phyloP scores from a whole-genome alignment of 305 asterid species.

The Solanum aculeatissimum region DNA sequence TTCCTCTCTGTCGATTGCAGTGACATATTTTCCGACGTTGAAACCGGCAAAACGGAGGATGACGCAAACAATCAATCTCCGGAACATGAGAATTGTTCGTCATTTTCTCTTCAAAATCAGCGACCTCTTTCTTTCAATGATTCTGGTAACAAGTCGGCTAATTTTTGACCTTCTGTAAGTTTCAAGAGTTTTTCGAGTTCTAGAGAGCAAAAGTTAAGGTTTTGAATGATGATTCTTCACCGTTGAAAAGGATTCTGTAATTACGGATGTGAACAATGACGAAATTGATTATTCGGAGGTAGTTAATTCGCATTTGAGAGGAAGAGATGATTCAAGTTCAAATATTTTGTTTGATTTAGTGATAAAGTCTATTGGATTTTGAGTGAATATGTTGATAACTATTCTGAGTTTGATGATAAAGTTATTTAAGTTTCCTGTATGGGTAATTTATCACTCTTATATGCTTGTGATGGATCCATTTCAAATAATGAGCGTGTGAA shows the following conservation, averaged over 20 bases:
- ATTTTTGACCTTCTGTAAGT: constrained; percentile 20
- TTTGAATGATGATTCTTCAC: neutral
- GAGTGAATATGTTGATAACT: constrained; percentile 34
- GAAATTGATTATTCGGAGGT: constrained; percentile 7
- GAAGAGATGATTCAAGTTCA: constrained; percentile 21
- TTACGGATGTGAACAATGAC: constrained; percentile 15
- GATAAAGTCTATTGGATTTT: constrained; percentile 46
- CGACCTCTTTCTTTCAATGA: constrained; percentile 7
- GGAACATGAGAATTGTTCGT: constrained; percentile 4
- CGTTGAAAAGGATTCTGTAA: constrained; percentile 15
- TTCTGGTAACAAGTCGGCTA: constrained; percentile 10
- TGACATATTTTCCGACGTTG: constrained; percentile 16
- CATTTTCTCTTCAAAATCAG: constrained; percentile 9
- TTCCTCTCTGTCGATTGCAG: constrained; percentile 36
- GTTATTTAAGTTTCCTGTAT: constrained; percentile 30
- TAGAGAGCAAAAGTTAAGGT: constrained; percentile 8
- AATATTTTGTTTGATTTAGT: constrained; percentile 25
- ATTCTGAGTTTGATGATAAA: constrained; percentile 28
- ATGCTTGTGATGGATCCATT: constrained; percentile 65
- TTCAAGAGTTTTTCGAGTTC: constrained; percentile 13
- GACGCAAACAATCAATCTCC: constrained; percentile 6
- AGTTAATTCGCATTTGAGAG: constrained; percentile 25
- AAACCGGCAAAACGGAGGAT: neutral
- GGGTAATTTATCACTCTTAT: constrained; percentile 36
- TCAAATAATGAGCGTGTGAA: constrained; percentile 27